Conservation (phyloP, 495 filamentous ascomycete species). For the Annulohypoxylon moriforme region DNA sequence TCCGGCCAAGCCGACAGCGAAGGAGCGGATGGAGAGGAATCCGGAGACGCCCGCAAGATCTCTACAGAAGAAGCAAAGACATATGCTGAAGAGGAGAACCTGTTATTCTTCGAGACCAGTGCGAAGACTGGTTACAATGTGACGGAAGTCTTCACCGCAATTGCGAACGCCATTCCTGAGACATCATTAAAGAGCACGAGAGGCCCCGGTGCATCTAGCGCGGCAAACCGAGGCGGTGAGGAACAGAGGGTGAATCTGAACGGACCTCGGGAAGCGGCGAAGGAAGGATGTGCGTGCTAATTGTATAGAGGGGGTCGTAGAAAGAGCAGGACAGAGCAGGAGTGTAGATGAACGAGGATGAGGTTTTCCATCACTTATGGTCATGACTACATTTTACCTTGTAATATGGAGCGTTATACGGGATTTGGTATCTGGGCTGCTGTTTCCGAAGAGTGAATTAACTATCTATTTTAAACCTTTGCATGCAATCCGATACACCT, state of each 20-base stretch:
- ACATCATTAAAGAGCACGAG: slow-evolving; percentile 90
- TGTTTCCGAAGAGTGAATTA: slow-evolving; percentile 35
- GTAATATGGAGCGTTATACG: slow-evolving; percentile 51
- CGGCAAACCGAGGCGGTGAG: slow-evolving; percentile 64
- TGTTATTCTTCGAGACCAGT: slow-evolving; percentile 97
- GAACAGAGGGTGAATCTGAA: slow-evolving; percentile 78
- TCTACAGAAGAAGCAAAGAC: slow-evolving; percentile 86
- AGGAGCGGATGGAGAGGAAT: slow-evolving; percentile 66
- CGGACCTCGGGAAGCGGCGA: slow-evolving; percentile 69
- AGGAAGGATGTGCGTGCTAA: slow-evolving; percentile 94
- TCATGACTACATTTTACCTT: slow-evolving; percentile 45
- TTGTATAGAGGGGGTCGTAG: not conserved
- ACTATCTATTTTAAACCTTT: slow-evolving; percentile 34
- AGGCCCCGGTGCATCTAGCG: slow-evolving; percentile 70
- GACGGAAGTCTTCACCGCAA: slow-evolving; percentile 96
- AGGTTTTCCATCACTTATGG: slow-evolving; percentile 28
- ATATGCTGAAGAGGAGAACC: slow-evolving; percentile 93
- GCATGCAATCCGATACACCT: slow-evolving; percentile 24
- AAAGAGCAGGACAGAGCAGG: not conserved
- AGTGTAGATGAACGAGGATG: slow-evolving; percentile 1
- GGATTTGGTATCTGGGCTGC: slow-evolving; percentile 41
- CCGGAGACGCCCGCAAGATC: slow-evolving; percentile 86
- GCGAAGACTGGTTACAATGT: slow-evolving; percentile 97
- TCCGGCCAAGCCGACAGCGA: slow-evolving; percentile 57
- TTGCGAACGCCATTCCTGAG: slow-evolving; percentile 96